phyloP scores from a whole-genome alignment of 352 stramenopile species.

The Globisporangium perplexum region DNA sequence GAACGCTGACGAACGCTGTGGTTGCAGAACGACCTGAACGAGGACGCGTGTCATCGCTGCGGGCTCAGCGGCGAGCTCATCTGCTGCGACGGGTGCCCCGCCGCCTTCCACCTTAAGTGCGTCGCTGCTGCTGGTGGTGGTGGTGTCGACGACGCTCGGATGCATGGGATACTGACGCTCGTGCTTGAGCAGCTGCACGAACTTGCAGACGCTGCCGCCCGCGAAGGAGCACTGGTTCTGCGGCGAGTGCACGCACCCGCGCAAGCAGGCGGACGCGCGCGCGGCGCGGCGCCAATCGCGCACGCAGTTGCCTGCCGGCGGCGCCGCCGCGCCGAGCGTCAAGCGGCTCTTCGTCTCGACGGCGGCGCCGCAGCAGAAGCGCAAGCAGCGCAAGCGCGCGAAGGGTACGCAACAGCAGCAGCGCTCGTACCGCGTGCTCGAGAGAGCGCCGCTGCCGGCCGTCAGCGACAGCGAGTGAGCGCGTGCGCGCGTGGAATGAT shows the following conservation, averaged over 20 bases:
- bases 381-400: constrained; percentile 48
- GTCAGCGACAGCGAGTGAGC: constrained; percentile 25
- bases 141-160: no score
- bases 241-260: constrained; percentile 50
- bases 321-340: constrained; percentile 47
- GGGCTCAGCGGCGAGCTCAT: constrained; percentile 66
- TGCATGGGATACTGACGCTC: no score
- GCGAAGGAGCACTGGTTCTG: constrained; percentile 65
- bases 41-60: constrained; percentile 76
- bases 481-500: neutral
- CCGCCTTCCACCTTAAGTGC: constrained; percentile 46
- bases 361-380: constrained; percentile 26
- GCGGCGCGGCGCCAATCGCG: constrained; percentile 36
- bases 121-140: neutral
- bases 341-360: constrained; percentile 59
- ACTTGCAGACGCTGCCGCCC: constrained; percentile 51
- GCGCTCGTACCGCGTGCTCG: constrained; percentile 49
- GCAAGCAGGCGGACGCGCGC: constrained; percentile 14
- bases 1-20: constrained; percentile 3
- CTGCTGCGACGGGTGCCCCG: constrained; percentile 76
- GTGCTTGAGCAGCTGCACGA: constrained; percentile 39
- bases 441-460: constrained; percentile 48
- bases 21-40: constrained; percentile 66
- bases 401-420: constrained; percentile 25
- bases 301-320: constrained; percentile 16